Percentiles rank a stretch among this genome's conserved stretches.
Conservation (phyloP, 1,284 basidiomycete genomes). For the Rhodotorula sp. region DNA sequence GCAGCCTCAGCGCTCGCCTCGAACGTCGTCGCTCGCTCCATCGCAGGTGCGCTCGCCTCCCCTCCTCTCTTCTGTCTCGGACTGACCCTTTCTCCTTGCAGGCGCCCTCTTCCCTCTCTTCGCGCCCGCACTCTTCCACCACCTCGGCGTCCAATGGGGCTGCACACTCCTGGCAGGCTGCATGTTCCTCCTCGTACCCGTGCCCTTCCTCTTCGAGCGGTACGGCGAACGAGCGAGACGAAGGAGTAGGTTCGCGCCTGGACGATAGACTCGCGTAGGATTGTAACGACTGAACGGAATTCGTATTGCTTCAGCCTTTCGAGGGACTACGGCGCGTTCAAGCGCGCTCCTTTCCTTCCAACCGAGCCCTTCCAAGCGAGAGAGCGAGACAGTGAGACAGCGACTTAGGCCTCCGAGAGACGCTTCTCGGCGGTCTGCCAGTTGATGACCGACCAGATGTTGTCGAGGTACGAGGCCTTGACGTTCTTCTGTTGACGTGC, state of each 20-base stretch:
- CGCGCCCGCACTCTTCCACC: constrained; percentile 31
- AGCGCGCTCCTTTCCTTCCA: too few relatives aligned
- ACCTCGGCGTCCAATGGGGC: constrained; percentile 45
- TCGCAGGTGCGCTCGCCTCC: constrained; percentile 27
- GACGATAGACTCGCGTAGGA: neutral
- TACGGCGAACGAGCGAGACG: constrained; percentile 9
- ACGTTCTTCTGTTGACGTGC: constrained; percentile 68
- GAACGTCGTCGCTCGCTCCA: constrained; percentile 47
- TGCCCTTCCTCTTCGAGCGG: constrained; percentile 45
- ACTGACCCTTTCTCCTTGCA: neutral
- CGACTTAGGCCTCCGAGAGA: too few relatives aligned
- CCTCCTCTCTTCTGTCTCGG: neutral
- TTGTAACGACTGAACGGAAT: too few relatives aligned
- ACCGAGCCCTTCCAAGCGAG: too few relatives aligned
- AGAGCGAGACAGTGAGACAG: too few relatives aligned
- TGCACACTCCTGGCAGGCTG: constrained; percentile 46
- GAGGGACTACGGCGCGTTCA: too few relatives aligned
- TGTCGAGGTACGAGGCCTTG: constrained; percentile 60
- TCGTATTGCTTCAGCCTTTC: too few relatives aligned
- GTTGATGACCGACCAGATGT: constrained; percentile 59
- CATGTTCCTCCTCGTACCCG: constrained; percentile 46
- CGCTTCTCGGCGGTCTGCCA: too few relatives aligned
- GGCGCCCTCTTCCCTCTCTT: constrained; percentile 48
- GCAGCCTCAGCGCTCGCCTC: constrained; percentile 48
- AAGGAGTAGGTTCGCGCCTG: neutral